Evolutionary conservation across 2,329 filamentous ascomycete genomes (phyloP).

Genomic region (Colletotrichum aenigma): DNA sequence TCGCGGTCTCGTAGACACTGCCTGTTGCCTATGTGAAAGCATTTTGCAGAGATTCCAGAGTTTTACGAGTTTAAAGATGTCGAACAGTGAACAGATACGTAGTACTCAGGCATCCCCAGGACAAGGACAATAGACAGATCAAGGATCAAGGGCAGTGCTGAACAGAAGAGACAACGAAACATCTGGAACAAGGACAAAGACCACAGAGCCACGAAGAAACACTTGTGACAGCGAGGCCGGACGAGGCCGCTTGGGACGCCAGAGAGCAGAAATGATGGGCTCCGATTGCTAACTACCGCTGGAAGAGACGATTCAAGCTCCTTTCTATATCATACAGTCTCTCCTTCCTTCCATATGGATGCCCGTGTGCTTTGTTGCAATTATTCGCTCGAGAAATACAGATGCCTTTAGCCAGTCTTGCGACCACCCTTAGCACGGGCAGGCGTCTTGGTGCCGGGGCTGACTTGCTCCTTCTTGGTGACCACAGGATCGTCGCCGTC

Average conservation of each 20-base stretch:
- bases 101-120: background rate
- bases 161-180: background rate
- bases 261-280: background rate
- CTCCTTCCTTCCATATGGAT: background rate
- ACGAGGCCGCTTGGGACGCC: background rate
- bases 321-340: background rate
- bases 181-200: background rate
- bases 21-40: background rate
- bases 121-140: background rate
- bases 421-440: background rate
- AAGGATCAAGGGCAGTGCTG: background rate
- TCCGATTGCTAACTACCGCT: background rate
- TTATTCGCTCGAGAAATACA: background rate
- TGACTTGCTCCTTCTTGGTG: background rate
- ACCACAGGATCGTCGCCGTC: background rate
- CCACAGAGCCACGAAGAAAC: background rate
- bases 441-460: background rate
- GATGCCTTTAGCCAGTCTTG: background rate
- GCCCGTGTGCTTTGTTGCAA: background rate
- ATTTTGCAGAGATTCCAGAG: background rate
- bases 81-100: background rate
- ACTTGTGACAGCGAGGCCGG: background rate
- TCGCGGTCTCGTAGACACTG: background rate
- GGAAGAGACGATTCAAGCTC: background rate
- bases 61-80: background rate